Evolutionary conservation across 306 rosid species (phyloP).

Genomic region (Dryas octopetala): DNA sequence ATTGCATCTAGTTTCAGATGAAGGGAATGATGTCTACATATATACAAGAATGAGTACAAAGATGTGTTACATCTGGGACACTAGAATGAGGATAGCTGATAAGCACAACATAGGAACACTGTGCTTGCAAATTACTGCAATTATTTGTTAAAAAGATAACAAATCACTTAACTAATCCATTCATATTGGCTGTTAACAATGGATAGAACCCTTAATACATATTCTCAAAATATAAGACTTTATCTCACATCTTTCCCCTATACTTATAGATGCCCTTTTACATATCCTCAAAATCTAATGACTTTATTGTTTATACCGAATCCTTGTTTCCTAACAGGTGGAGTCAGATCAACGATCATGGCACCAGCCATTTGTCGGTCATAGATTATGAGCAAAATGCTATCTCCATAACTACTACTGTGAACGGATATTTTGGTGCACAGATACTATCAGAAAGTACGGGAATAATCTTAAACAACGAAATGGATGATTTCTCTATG

Average conservation of each 20-base stretch:
- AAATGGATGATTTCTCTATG: slow-evolving; percentile 86
- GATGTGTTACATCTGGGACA: neutral
- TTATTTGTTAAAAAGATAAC: too few relatives aligned
- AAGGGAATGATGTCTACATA: neutral
- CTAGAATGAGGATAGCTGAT: too few relatives aligned
- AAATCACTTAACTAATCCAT: neutral
- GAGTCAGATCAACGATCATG: slow-evolving; percentile 77
- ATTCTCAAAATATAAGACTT: too few relatives aligned
- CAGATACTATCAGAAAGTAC: slow-evolving; percentile 64
- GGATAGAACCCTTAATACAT: neutral
- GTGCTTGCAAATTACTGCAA: too few relatives aligned
- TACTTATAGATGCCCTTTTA: neutral
- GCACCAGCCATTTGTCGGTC: slow-evolving; percentile 72
- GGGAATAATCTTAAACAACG: slow-evolving; percentile 82
- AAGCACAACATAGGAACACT: too few relatives aligned
- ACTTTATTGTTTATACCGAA: neutral
- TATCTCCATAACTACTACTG: slow-evolving; percentile 72
- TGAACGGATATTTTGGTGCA: slow-evolving; percentile 74
- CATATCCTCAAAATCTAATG: neutral
- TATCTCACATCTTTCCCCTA: too few relatives aligned
- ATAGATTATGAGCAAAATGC: slow-evolving; percentile 62
- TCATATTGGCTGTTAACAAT: neutral
- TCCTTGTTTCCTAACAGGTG: slow-evolving; percentile 45
- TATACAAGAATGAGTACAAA: neutral
- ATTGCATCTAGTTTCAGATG: neutral